A percentile compares a stretch with the other conserved stretches of the same genome.
These are phyloP conservation scores for Arabis hirsuta DNA, from an alignment of 345 rosid genomes.

Conservation along the genomic window DNA sequence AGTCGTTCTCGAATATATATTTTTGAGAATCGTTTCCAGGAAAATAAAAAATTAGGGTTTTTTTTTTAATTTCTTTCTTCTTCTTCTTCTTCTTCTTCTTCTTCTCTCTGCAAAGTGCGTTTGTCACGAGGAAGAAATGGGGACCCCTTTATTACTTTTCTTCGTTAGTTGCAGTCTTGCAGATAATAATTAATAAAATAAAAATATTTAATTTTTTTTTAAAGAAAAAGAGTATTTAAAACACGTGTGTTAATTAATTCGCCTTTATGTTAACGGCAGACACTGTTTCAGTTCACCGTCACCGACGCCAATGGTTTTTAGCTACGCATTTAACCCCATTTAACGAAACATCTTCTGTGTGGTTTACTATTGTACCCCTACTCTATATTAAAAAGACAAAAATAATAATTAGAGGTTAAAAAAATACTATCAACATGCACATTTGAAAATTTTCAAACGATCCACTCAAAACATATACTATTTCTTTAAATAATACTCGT, in stretches of 20 bases:
- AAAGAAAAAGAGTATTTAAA: conserved; percentile 5
- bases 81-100: neutral
- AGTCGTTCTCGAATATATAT: conserved; percentile 1
- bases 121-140: conserved; percentile 41
- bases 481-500: too few relatives aligned
- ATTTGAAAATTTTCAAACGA: too few relatives aligned
- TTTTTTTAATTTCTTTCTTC: too few relatives aligned
- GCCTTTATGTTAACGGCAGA: conserved; percentile 35
- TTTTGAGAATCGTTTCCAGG: neutral
- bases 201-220: neutral
- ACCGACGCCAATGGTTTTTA: too few relatives aligned
- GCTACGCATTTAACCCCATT: too few relatives aligned
- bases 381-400: too few relatives aligned
- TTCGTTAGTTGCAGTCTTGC: conserved; percentile 17
- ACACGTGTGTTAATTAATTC: conserved; percentile 34
- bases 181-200: neutral
- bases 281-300: too few relatives aligned
- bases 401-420: too few relatives aligned
- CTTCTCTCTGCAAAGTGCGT: conserved; percentile 14
- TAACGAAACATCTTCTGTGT: too few relatives aligned
- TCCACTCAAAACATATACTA: too few relatives aligned
- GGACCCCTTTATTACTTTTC: conserved; percentile 23
- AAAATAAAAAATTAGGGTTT: conserved; percentile 20
- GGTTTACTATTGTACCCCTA: too few relatives aligned
- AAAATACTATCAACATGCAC: too few relatives aligned